These are phyloP conservation scores for Hypericum androsaemum DNA, from an alignment of 345 rosid genomes.

Conservation along the genomic window DNA sequence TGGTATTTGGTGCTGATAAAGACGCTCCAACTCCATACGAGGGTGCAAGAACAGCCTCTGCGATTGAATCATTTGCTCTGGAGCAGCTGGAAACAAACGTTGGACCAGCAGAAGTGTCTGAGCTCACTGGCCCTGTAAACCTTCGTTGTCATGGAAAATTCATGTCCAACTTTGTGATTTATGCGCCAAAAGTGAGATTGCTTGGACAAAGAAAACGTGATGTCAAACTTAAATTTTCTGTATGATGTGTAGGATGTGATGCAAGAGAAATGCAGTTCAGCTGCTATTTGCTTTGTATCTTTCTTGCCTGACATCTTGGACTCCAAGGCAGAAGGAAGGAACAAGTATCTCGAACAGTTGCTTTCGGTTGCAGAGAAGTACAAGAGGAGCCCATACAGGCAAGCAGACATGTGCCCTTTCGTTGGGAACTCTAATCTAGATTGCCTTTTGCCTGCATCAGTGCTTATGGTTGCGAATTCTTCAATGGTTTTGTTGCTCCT, in stretches of 20 bases:
- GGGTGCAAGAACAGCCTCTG: conserved; percentile 86
- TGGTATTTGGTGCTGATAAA: conserved; percentile 88
- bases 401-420: conserved; percentile 12
- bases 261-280: conserved; percentile 85
- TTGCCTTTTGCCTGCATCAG: neutral
- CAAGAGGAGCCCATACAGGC: conserved; percentile 83
- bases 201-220: neutral
- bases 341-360: conserved; percentile 59
- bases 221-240: neutral
- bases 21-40: conserved; percentile 68
- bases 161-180: too few species aligned
- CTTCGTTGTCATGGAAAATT: neutral
- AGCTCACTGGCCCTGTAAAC: conserved; percentile 67
- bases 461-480: neutral
- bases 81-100: conserved; percentile 75
- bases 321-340: conserved; percentile 94
- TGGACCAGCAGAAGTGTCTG: conserved; percentile 83
- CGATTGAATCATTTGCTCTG: conserved; percentile 78
- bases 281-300: conserved; percentile 90
- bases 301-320: conserved; percentile 95
- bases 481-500: neutral
- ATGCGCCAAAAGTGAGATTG: too few species aligned
- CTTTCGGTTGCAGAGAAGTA: conserved; percentile 80
- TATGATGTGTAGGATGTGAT: conserved; percentile 47
- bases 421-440: neutral